Conservation (phyloP, 2,329 filamentous ascomycete species). For the Esteya vermicola region DNA sequence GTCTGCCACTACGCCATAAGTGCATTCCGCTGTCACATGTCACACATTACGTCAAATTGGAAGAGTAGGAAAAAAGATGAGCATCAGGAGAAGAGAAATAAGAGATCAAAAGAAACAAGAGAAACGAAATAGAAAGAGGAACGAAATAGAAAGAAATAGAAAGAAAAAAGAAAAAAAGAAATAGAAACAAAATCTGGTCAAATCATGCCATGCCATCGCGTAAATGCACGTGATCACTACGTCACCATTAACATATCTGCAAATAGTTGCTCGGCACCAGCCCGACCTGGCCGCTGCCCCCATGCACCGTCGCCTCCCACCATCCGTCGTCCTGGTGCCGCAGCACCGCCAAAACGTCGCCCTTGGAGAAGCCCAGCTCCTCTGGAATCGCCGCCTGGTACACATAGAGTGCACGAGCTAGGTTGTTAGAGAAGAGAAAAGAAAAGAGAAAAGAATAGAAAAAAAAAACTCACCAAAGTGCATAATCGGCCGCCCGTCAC, state of each 20-base stretch:
- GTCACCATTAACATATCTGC: constrained; percentile 29
- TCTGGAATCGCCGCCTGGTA: constrained; percentile 93
- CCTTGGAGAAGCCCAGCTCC: constrained; percentile 84
- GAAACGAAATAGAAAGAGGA: background rate
- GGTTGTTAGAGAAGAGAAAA: background rate
- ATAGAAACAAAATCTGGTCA: background rate
- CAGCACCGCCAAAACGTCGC: constrained; percentile 77
- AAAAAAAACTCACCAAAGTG: constrained; percentile 66
- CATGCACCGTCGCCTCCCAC: constrained; percentile 95
- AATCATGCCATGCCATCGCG: background rate
- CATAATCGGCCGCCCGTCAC: constrained; percentile 74
- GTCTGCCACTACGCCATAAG: too few species aligned
- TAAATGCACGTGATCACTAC: background rate
- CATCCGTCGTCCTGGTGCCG: constrained; percentile 93
- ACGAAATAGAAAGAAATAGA: background rate
- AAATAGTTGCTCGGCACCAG: constrained; percentile 58
- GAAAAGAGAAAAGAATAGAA: background rate
- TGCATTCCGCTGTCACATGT: too few species aligned
- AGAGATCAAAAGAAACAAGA: background rate
- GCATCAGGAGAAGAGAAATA: background rate
- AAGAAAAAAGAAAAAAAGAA: background rate
- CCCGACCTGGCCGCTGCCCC: constrained; percentile 42
- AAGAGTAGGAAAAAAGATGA: background rate
- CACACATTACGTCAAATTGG: too few species aligned
- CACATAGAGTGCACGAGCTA: constrained; percentile 86